A percentile compares a stretch with the other conserved stretches of the same genome.
phyloP scores from a whole-genome alignment of 2,329 filamentous ascomycete genomes.

The Colletotrichum sp. region DNA sequence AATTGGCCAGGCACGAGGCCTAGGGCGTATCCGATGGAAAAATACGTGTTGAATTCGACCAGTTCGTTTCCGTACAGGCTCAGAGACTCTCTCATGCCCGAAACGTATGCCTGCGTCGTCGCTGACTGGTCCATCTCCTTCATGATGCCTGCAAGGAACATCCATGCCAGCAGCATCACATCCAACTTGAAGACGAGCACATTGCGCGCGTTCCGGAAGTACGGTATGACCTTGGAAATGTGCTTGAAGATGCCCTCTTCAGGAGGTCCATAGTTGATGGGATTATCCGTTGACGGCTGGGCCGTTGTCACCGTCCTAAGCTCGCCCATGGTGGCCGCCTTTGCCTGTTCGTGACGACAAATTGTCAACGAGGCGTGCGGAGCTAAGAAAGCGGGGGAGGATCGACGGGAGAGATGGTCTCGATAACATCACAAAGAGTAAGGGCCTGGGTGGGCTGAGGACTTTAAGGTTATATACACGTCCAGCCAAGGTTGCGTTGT shows the following conservation, averaged over 20 bases:
- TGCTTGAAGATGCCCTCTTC: slow-evolving; percentile 20
- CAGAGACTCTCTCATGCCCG: slow-evolving; percentile 42
- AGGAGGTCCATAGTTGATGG: slow-evolving; percentile 13
- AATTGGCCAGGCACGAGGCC: slow-evolving; percentile 31
- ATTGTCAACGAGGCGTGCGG: background rate
- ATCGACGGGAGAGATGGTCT: background rate
- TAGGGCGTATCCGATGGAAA: slow-evolving; percentile 27
- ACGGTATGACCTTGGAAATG: slow-evolving; percentile 23
- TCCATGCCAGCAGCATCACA: slow-evolving; percentile 38
- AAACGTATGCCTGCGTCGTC: slow-evolving; percentile 43
- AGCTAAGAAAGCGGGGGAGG: background rate
- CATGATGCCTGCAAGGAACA: slow-evolving; percentile 30
- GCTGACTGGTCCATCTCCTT: slow-evolving; percentile 38
- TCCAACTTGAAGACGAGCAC: slow-evolving; percentile 39
- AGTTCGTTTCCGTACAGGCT: slow-evolving; percentile 36
- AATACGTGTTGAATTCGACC: slow-evolving; percentile 24
- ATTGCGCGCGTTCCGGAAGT: slow-evolving; percentile 35
- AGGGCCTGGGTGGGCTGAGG: background rate
- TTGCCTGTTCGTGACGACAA: background rate
- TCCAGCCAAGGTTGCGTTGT: background rate
- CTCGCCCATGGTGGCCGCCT: background rate
- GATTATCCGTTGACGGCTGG: background rate
- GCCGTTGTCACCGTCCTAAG: background rate
- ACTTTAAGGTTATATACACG: slow-evolving; percentile 3
- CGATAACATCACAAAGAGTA: background rate